Conservation (phyloP, 805 yeast genomes). For the Zygoascus tannicola region DNA sequence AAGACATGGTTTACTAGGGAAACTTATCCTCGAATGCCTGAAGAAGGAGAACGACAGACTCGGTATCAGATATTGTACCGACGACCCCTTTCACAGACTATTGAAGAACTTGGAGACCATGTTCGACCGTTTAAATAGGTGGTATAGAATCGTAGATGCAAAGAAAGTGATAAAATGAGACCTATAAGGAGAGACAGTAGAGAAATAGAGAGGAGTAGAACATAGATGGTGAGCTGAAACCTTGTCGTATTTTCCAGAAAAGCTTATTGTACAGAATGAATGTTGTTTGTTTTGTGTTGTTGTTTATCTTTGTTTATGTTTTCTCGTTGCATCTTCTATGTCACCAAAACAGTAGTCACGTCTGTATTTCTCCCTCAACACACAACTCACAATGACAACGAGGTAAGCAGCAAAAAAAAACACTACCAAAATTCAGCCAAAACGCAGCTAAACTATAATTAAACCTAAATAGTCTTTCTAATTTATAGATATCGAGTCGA, state of each 20-base stretch:
- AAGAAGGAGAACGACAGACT: slow-evolving; percentile 38
- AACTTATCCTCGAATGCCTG: slow-evolving; percentile 5
- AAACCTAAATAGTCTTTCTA: not conserved
- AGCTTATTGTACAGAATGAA: no score
- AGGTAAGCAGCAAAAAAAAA: slow-evolving; percentile 9
- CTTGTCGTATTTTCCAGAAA: not conserved
- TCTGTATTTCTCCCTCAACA: not conserved
- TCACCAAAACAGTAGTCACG: no score
- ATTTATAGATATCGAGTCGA: slow-evolving; percentile 28
- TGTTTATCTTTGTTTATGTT: no score
- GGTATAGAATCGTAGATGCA: no score
- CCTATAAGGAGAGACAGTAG: no score
- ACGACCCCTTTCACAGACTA: slow-evolving; percentile 73
- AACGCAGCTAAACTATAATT: not conserved
- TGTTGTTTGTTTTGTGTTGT: no score
- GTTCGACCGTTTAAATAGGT: slow-evolving; percentile 16
- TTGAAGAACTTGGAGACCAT: slow-evolving; percentile 55
- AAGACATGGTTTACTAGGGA: slow-evolving; percentile 11
- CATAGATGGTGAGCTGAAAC: not conserved
- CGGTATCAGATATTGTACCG: slow-evolving; percentile 78
- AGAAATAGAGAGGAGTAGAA: no score
- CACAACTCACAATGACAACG: slow-evolving; percentile 12
- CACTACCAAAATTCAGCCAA: not conserved
- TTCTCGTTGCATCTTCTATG: no score
- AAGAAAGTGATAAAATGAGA: no score